phyloP scores from a whole-genome alignment of 1,139 yeast genomes.

The Wickerhamomyces sp. region DNA sequence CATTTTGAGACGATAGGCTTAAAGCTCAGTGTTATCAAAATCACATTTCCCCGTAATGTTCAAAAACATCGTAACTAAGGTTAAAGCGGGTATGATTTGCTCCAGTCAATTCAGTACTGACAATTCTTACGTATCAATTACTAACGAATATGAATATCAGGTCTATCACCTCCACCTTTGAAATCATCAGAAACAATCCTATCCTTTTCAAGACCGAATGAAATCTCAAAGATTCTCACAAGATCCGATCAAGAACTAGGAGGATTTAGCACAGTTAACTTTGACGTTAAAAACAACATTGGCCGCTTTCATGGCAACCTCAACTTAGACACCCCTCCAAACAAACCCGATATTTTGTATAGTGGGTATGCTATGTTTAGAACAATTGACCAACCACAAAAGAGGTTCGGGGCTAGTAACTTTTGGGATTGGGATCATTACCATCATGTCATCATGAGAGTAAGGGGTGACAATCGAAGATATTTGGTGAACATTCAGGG shows the following conservation, averaged over 20 bases:
- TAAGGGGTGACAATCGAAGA: constrained; percentile 69
- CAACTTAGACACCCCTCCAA: constrained; percentile 69
- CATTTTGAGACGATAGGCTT: too few relatives aligned
- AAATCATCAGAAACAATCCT: constrained; percentile 37
- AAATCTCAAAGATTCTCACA: constrained; percentile 44
- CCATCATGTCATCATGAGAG: constrained; percentile 60
- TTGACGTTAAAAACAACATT: constrained; percentile 35
- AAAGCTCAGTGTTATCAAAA: not conserved
- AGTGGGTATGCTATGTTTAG: constrained; percentile 89
- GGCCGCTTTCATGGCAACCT: constrained; percentile 70
- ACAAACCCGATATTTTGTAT: constrained; percentile 60
- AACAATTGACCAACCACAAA: constrained; percentile 50
- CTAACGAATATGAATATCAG: too few relatives aligned
- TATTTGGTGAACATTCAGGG: constrained; percentile 80
- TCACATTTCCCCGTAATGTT: not conserved
- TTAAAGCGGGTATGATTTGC: not conserved
- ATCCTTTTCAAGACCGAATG: constrained; percentile 48
- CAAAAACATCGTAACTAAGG: not conserved
- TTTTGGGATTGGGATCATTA: constrained; percentile 63
- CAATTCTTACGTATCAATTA: too few relatives aligned
- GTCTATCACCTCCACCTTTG: constrained; percentile 8
- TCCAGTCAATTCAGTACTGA: not conserved
- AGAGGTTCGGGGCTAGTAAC: constrained; percentile 28
- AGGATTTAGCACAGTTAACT: constrained; percentile 66
- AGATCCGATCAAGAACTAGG: constrained; percentile 73